These are phyloP conservation scores for Sistotremastrum niveocremeum DNA, from an alignment of 768 basidiomycete genomes.

Conservation along the genomic window DNA sequence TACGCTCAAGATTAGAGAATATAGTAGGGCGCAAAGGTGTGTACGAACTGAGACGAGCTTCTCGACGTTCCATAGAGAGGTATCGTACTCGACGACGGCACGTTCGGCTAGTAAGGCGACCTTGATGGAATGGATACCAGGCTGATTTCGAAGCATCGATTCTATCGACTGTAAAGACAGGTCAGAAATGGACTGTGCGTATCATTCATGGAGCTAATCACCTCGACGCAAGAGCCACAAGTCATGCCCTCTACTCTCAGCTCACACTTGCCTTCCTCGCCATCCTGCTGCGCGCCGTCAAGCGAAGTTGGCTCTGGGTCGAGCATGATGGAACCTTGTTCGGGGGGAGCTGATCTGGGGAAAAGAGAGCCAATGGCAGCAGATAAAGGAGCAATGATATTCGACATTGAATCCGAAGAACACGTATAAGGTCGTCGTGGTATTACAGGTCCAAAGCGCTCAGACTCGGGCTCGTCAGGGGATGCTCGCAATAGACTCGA, in stretches of 20 bases:
- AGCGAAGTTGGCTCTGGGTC: background rate
- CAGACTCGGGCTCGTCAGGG: too few relatives aligned
- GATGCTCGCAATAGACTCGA: too few relatives aligned
- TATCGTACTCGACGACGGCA: constrained; percentile 82
- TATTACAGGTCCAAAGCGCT: too few relatives aligned
- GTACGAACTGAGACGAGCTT: constrained; percentile 63
- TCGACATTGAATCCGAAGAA: too few relatives aligned
- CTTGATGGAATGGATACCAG: constrained; percentile 84
- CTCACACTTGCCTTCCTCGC: constrained; percentile 40
- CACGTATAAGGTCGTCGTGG: too few relatives aligned
- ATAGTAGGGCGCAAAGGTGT: background rate
- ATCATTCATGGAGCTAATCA: constrained; percentile 20
- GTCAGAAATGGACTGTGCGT: background rate
- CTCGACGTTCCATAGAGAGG: constrained; percentile 61
- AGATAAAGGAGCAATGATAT: constrained; percentile 1
- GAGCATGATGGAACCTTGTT: background rate
- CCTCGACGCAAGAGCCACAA: constrained; percentile 80
- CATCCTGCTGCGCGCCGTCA: constrained; percentile 1
- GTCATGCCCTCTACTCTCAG: constrained; percentile 84
- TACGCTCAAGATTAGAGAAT: constrained; percentile 18
- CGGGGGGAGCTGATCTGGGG: background rate
- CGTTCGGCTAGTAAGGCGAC: constrained; percentile 97
- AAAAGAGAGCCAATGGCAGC: constrained; percentile 2
- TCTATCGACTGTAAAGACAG: constrained; percentile 54
- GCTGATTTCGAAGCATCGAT: constrained; percentile 62